Conservation (phyloP, 2,329 filamentous ascomycete genomes). For the Pestalotiopsis sp. region DNA sequence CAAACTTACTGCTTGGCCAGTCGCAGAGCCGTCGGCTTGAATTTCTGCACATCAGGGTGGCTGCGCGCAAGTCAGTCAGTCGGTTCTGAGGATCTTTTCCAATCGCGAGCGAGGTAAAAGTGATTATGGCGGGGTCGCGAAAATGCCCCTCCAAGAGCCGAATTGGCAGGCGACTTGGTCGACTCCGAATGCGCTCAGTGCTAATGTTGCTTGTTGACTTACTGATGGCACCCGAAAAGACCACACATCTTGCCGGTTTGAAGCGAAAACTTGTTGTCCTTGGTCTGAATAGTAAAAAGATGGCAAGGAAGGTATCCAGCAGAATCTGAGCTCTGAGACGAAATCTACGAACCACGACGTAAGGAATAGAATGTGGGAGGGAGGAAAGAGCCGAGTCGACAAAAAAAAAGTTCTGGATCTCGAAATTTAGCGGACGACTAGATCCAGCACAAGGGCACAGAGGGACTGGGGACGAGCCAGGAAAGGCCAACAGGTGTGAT, state of each 20-base stretch:
- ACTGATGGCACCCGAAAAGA: slow-evolving; percentile 95
- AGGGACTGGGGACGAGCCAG: background rate
- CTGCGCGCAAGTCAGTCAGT: slow-evolving; percentile 38
- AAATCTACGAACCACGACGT: background rate
- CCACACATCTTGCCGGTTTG: slow-evolving; percentile 77
- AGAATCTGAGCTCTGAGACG: background rate
- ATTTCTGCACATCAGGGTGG: slow-evolving; percentile 93
- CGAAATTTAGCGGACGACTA: background rate
- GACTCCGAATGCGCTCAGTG: background rate
- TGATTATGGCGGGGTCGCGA: slow-evolving; percentile 29
- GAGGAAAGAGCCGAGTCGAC: slow-evolving; percentile 2
- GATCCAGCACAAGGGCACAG: background rate
- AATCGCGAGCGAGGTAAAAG: slow-evolving; percentile 26
- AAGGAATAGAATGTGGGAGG: background rate
- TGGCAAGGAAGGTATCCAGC: background rate
- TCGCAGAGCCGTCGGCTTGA: slow-evolving; percentile 92
- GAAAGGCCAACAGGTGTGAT: background rate
- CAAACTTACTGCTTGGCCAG: slow-evolving; percentile 86
- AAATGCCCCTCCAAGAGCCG: slow-evolving; percentile 38
- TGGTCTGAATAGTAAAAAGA: background rate
- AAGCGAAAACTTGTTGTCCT: slow-evolving; percentile 7
- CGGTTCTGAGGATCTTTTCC: slow-evolving; percentile 11
- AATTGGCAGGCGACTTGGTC: slow-evolving; percentile 9
- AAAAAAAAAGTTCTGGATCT: slow-evolving; percentile 3
- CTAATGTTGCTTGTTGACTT: slow-evolving; percentile 37